Conservation (phyloP, 768 basidiomycete genomes). For the Cantharellus anzutake region DNA sequence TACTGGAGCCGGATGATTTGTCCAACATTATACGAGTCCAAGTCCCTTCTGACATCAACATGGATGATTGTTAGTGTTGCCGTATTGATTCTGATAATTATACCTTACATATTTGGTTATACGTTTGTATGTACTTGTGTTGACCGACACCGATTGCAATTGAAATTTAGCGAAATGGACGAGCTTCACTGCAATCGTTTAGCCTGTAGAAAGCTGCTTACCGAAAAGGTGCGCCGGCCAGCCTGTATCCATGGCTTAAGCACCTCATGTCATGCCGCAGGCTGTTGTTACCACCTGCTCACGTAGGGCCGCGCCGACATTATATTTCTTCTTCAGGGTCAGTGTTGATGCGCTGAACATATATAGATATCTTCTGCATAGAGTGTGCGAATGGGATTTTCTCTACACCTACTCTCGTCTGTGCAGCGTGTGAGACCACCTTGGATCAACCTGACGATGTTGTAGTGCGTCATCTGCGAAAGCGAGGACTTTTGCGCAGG, state of each 20-base stretch:
- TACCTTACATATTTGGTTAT: not conserved
- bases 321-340: slow-evolving; percentile 35
- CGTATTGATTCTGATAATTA: not conserved
- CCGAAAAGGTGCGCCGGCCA: slow-evolving; percentile 29
- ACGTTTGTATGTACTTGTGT: not conserved
- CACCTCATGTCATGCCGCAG: not conserved
- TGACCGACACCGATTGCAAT: not conserved
- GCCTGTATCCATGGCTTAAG: not conserved
- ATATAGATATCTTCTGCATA: slow-evolving; percentile 19
- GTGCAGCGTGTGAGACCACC: slow-evolving; percentile 71
- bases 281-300: slow-evolving; percentile 39
- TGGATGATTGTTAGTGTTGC: not conserved
- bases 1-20: not conserved
- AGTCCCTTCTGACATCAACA: not conserved
- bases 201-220: slow-evolving; percentile 44
- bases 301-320: slow-evolving; percentile 65
- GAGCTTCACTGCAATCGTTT: slow-evolving; percentile 11
- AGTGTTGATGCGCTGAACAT: not conserved
- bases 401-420: slow-evolving; percentile 44
- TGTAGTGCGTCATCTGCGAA: slow-evolving; percentile 23
- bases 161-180: slow-evolving; percentile 8
- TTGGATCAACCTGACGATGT: slow-evolving; percentile 67
- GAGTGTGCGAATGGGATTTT: slow-evolving; percentile 76
- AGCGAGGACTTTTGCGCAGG: not conserved
- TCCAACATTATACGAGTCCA: not conserved